These are phyloP conservation scores for Zygosaccharomyces pseudobailii DNA, from an alignment of 1,139 yeast species.

Conservation along the genomic window DNA sequence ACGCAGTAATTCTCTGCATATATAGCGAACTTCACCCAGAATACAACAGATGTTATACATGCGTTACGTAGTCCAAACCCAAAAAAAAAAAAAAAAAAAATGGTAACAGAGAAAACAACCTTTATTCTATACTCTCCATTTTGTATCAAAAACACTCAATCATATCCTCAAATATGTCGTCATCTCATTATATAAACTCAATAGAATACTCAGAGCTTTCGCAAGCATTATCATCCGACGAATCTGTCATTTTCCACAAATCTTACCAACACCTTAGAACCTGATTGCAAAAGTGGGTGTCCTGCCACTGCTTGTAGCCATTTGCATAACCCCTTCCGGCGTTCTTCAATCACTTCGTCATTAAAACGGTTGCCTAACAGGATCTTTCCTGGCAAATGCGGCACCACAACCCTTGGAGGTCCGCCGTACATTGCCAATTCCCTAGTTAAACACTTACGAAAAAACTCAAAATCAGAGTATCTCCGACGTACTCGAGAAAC, in stretches of 20 bases:
- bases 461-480: slow-evolving; percentile 83
- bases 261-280: slow-evolving; percentile 73
- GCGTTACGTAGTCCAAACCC: no score
- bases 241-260: slow-evolving; percentile 75
- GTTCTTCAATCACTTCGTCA: slow-evolving; percentile 76
- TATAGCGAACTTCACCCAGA: no score
- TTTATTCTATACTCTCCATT: background rate
- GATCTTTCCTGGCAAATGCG: slow-evolving; percentile 84
- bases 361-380: slow-evolving; percentile 64
- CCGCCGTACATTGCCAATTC: slow-evolving; percentile 35
- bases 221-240: slow-evolving; percentile 19
- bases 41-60: no score
- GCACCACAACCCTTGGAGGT: slow-evolving; percentile 58
- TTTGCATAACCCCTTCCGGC: slow-evolving; percentile 79
- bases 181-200: background rate
- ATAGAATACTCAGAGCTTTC: background rate
- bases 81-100: no score
- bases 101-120: no score
- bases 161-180: background rate
- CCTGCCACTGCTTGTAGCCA: slow-evolving; percentile 82
- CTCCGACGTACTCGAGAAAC: slow-evolving; percentile 73
- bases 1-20: no score
- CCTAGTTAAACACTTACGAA: slow-evolving; percentile 64
- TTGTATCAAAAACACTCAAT: background rate
- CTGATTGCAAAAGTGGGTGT: slow-evolving; percentile 89